phyloP scores from a whole-genome alignment of 768 basidiomycete genomes.

The Arthromyces matolae region DNA sequence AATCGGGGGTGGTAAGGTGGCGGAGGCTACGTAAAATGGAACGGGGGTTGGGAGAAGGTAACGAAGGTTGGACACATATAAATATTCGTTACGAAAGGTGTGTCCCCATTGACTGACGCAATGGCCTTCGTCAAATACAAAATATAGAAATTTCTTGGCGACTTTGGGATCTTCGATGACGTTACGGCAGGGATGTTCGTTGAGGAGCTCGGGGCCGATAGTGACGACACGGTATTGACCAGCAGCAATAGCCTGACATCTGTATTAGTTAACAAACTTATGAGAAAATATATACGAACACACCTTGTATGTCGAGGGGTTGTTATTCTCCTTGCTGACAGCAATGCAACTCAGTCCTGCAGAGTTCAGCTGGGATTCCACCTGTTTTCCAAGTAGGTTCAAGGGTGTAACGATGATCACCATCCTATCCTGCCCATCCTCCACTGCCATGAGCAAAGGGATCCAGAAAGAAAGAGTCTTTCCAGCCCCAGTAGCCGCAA shows the following conservation, averaged over 20 bases:
- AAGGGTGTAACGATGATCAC: slow-evolving; percentile 19
- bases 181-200: not conserved
- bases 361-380: slow-evolving; percentile 9
- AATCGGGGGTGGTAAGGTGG: slow-evolving; percentile 16
- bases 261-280: not conserved
- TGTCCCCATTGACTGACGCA: slow-evolving; percentile 32
- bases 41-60: slow-evolving; percentile 7
- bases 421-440: no score
- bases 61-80: slow-evolving; percentile 14
- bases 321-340: slow-evolving; percentile 15
- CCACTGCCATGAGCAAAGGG: slow-evolving; percentile 15
- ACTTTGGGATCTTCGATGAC: no score
- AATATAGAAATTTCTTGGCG: slow-evolving; percentile 25
- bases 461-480: slow-evolving; percentile 24
- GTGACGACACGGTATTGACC: slow-evolving; percentile 16
- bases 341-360: slow-evolving; percentile 13
- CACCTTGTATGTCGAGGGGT: slow-evolving; percentile 19
- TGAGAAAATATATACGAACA: not conserved
- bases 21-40: slow-evolving; percentile 18
- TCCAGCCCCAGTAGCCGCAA: no score
- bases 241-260: slow-evolving; percentile 3
- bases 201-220: slow-evolving; percentile 17
- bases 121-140: slow-evolving; percentile 34
- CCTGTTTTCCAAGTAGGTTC: slow-evolving; percentile 20
- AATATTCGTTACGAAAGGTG: slow-evolving; percentile 28